phyloP scores from a whole-genome alignment of 2,329 filamentous ascomycete genomes.

The Plenodomus lindquistii region DNA sequence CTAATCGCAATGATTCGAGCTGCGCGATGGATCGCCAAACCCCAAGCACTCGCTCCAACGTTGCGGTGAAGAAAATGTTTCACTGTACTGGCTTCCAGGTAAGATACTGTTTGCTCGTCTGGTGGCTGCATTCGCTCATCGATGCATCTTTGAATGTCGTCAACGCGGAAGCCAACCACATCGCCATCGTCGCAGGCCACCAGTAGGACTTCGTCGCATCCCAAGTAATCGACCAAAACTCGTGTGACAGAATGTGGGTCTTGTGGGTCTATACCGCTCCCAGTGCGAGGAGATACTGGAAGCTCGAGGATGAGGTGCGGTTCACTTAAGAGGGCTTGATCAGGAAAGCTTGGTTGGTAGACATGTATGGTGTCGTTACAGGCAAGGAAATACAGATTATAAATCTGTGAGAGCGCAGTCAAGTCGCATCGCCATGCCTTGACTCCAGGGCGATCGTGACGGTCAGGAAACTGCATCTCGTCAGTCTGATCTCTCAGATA shows the following conservation, averaged over 20 bases:
- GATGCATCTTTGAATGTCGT: slow-evolving; percentile 30
- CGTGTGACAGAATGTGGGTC: slow-evolving; percentile 52
- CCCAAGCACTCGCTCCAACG: slow-evolving; percentile 83
- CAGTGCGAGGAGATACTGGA: slow-evolving; percentile 36
- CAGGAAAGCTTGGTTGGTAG: slow-evolving; percentile 50
- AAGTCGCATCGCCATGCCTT: slow-evolving; percentile 49
- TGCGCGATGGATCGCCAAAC: slow-evolving; percentile 76
- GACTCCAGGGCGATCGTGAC: slow-evolving; percentile 19
- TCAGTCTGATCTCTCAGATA: not conserved
- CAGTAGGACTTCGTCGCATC: slow-evolving; percentile 54
- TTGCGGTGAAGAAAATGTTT: slow-evolving; percentile 72
- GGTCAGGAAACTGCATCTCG: slow-evolving; percentile 15
- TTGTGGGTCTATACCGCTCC: slow-evolving; percentile 35
- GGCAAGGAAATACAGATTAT: slow-evolving; percentile 56
- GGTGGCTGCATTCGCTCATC: slow-evolving; percentile 7
- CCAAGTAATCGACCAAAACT: slow-evolving; percentile 49
- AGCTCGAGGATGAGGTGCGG: slow-evolving; percentile 47
- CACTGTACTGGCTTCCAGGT: slow-evolving; percentile 47
- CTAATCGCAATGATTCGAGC: slow-evolving; percentile 87
- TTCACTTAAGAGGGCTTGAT: slow-evolving; percentile 42
- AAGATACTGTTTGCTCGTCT: slow-evolving; percentile 4
- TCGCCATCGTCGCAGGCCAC: slow-evolving; percentile 63
- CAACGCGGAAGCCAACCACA: slow-evolving; percentile 48
- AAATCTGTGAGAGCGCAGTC: slow-evolving; percentile 50
- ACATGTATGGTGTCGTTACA: slow-evolving; percentile 46